Conservation (phyloP, 1,284 basidiomycete genomes). For the Spongispora temasekensis region DNA sequence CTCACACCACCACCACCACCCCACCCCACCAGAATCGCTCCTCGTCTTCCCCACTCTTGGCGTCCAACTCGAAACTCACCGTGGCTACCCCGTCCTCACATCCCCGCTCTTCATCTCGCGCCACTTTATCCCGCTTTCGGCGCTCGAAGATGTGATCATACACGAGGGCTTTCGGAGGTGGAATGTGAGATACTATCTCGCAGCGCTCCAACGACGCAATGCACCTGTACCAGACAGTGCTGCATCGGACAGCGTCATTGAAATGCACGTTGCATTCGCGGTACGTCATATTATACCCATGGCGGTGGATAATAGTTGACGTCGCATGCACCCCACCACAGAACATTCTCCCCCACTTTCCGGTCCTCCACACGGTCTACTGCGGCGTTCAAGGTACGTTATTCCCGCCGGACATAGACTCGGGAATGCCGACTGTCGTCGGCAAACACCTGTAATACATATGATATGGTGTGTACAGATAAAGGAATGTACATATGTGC, state of each 20-base stretch:
- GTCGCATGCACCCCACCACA: constrained; percentile 26
- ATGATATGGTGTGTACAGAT: too few relatives aligned
- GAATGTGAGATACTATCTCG: constrained; percentile 71
- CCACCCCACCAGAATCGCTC: constrained; percentile 56
- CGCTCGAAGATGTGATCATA: constrained; percentile 63
- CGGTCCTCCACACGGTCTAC: constrained; percentile 61
- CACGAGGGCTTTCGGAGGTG: constrained; percentile 73
- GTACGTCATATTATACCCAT: constrained; percentile 34
- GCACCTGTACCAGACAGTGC: background rate
- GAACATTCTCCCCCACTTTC: constrained; percentile 66
- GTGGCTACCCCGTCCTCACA: constrained; percentile 48
- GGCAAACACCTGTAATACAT: too few relatives aligned
- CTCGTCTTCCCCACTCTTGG: constrained; percentile 65
- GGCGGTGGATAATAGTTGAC: background rate
- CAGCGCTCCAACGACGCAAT: constrained; percentile 41
- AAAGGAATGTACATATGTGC: too few relatives aligned
- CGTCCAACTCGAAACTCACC: constrained; percentile 69
- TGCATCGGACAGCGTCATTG: constrained; percentile 22
- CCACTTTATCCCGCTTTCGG: constrained; percentile 58
- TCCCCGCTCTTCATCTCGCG: constrained; percentile 41
- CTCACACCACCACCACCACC: background rate
- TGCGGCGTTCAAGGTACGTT: constrained; percentile 51
- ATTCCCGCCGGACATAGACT: too few relatives aligned
- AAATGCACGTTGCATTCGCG: constrained; percentile 54
- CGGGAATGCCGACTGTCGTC: too few relatives aligned